Base-by-base conservation (phyloP, 371 early-diverging fungal genomes). In the Syncephalis fuscata region DNA sequence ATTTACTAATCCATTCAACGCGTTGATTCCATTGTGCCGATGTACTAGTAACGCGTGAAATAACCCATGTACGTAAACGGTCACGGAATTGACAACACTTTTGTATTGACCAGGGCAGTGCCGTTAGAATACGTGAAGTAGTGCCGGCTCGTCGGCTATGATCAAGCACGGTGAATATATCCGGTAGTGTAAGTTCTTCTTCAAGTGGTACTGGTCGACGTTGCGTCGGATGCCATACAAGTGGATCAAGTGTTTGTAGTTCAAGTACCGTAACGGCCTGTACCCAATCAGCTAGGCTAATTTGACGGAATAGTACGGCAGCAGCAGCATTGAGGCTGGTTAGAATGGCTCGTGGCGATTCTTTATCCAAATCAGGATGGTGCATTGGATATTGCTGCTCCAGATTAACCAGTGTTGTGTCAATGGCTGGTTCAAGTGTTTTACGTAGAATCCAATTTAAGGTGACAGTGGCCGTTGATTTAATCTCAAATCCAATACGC, bases 141-240 rank as follows among this genome's bases (percentile, higher is more conserved):
- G 49, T 57, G 52, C 24, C 52, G 32, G 3, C 51, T 10, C 45
- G 23, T 19, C 51, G 5, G 21, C 51, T 44, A 51, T 53, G 46
- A 63, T 79, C 66, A 21, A 80, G 64, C 5, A 73, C 66, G 37
- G 67, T 60, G 60, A 79, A 81, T 36, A 84, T 78, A 50, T 79
- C 82, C 0, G 82, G 76, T 3, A 85, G 62, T 16, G 74, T 47
- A 14, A 76, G 58, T 45, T 83, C 80, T 27, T 67, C 71, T 19
- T 59, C 78, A 10, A 65, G 58, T 17, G 46, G 61, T 43, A 19
- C 65, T 37, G 48, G 39, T 53, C 48, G 60, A 52, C 53, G 70
- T 59, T 63, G 78, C n/a, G 74, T 61, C 2, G 81, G 73, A 27
- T 80, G 63, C 86, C 86, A 85, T 2, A 77, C 72, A 51, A 84